Conservation (phyloP, 495 filamentous ascomycete genomes). For the Penicillium argentinense region DNA sequence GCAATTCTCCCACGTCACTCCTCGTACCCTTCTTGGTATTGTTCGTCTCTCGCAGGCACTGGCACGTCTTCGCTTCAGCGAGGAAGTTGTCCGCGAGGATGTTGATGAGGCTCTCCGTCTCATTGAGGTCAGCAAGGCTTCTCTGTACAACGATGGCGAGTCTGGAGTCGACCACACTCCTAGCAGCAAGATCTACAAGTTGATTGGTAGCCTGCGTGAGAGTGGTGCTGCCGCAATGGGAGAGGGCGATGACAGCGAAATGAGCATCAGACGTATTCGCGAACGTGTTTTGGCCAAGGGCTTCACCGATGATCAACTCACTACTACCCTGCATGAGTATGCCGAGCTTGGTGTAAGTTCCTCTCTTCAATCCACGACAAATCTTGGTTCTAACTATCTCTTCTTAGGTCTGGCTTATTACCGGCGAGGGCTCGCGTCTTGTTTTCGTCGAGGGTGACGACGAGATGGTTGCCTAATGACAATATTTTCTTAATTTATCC, state of each 20-base stretch:
- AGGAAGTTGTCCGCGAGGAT: slow-evolving; percentile 82
- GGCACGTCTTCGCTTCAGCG: slow-evolving; percentile 86
- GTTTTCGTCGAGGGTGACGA: slow-evolving; percentile 71
- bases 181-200: slow-evolving; percentile 87
- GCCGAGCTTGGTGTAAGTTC: slow-evolving; percentile 78
- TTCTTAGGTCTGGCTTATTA: slow-evolving; percentile 88
- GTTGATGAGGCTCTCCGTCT: slow-evolving; percentile 93
- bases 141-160: slow-evolving; percentile 66
- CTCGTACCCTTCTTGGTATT: slow-evolving; percentile 89
- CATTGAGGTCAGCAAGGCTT: slow-evolving; percentile 88
- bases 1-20: slow-evolving; percentile 89
- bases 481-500: neutral
- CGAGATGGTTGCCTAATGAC: slow-evolving; percentile 52
- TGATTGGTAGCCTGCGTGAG: slow-evolving; percentile 81
- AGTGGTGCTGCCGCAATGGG: slow-evolving; percentile 75
- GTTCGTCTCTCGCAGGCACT: slow-evolving; percentile 92
- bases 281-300: slow-evolving; percentile 93
- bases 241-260: slow-evolving; percentile 68
- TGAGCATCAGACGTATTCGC: slow-evolving; percentile 82
- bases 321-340: slow-evolving; percentile 85
- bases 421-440: slow-evolving; percentile 78
- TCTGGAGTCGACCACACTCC: slow-evolving; percentile 69
- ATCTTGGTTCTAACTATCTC: slow-evolving; percentile 16
- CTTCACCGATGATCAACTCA: slow-evolving; percentile 91
- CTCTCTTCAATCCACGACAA: neutral